Evolutionary conservation across 257 asterid genomes (phyloP).

Genomic region (Plantago ovata): DNA sequence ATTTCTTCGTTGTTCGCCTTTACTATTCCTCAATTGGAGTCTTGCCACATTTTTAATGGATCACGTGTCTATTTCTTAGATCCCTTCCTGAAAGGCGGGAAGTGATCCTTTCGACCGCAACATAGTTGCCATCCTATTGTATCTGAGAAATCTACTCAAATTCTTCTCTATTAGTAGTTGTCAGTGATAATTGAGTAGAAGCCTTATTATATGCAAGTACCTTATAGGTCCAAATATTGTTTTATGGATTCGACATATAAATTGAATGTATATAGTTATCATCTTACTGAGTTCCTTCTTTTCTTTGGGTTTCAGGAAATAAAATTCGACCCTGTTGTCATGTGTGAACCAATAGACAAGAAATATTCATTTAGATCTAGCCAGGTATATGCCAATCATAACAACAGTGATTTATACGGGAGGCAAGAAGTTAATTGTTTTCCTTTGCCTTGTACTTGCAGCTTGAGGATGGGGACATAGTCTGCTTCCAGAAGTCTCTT

Average conservation of each 20-base stretch:
- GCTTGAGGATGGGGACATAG: constrained; percentile 37
- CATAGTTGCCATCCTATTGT: no score
- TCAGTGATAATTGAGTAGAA: neutral
- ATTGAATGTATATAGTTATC: neutral
- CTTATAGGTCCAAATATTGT: neutral
- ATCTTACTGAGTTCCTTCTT: neutral
- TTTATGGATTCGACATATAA: neutral
- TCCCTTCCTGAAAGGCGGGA: no score
- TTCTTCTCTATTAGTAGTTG: neutral
- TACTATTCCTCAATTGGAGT: no score
- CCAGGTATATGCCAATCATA: constrained; percentile 25
- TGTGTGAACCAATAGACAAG: constrained; percentile 33
- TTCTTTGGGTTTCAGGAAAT: constrained; percentile 27
- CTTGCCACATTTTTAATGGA: no score
- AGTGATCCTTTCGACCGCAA: no score
- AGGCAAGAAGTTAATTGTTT: constrained; percentile 10
- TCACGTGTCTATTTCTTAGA: no score
- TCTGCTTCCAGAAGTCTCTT: constrained; percentile 33
- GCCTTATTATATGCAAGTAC: constrained; percentile 5
- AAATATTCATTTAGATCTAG: constrained; percentile 22
- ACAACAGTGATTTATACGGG: neutral
- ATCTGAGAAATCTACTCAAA: no score
- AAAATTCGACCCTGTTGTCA: constrained; percentile 25
- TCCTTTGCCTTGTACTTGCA: constrained; percentile 13
- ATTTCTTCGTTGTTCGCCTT: no score